Base-by-base conservation (phyloP, 768 basidiomycete genomes). In the Lactarius indigo region DNA sequence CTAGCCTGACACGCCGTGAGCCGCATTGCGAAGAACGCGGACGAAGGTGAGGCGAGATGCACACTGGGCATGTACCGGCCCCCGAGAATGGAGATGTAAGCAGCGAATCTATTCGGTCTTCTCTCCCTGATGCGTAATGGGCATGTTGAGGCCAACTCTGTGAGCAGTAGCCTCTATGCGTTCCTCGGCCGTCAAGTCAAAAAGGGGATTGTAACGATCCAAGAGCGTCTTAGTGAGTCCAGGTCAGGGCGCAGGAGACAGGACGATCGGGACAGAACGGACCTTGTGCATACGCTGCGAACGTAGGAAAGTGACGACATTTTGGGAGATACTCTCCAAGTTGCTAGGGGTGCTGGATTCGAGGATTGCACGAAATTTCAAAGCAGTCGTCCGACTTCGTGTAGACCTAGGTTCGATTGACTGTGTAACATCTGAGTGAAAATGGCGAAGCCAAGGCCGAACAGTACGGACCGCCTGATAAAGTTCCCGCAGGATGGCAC, bases 141-240 rank as follows among this genome's bases (percentile, higher is more conserved):
- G 94, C 83, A 95, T 88, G 72, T 96, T 83, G 61, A 98, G 77
- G 5, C 95, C 95, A 41, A 98, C 95, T 69, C 94, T 80, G 54
- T 87, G 83, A 3, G 94, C 94, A 0, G 95, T 95, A 1, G 92
- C 92, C 72, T 87, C 82, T 67, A 96, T 83, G 70, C 90, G 80
- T 74, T 96, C 93, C 70, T 93, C 87, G 6, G 83, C 78, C 0
- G 92, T 89, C 69, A 96, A 81, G 72, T 94, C 91, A 50, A 88
- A 76, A 20, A 90, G 78, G 0, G 95, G 94, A 75, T 95, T 96
- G 79, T 98, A 98, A 61, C 92, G 82, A 62, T 92, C 90, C 68
- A 97, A 76, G 57, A 97, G 79, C 26, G 79, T 80, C 95, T 97
- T 72, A 18, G 41, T 47, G 66, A 63, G 69, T 66, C 35, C 37